Conservation (phyloP, 768 basidiomycete species). For the Gautieria morchelliformis region DNA sequence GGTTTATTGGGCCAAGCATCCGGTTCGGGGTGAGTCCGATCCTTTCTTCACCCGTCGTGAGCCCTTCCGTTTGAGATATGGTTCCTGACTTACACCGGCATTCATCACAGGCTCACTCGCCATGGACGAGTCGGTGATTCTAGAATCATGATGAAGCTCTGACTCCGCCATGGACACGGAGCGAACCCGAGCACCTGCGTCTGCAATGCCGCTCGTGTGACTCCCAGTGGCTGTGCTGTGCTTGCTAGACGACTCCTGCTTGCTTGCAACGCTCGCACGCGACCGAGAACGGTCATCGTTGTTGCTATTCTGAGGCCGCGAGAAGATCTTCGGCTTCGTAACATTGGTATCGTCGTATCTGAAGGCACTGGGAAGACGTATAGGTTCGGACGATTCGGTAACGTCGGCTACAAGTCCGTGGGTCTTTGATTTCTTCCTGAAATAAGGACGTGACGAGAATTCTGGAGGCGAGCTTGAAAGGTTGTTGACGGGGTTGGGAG, state of each 20-base stretch:
- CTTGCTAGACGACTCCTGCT: slow-evolving; percentile 42
- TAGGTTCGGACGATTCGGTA: neutral
- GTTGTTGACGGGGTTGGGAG: slow-evolving; percentile 7
- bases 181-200: neutral
- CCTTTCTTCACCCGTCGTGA: neutral
- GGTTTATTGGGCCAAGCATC: neutral
- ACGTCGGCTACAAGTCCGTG: neutral
- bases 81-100: neutral
- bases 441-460: neutral
- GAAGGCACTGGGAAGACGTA: slow-evolving; percentile 3
- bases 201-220: slow-evolving; percentile 29
- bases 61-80: neutral
- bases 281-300: slow-evolving; percentile 47
- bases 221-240: slow-evolving; percentile 48
- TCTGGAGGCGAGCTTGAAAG: neutral
- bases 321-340: slow-evolving; percentile 16
- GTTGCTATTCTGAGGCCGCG: slow-evolving; percentile 25
- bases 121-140: neutral
- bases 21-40: neutral
- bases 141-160: neutral
- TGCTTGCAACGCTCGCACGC: slow-evolving; percentile 48
- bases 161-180: neutral
- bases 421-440: slow-evolving; percentile 4
- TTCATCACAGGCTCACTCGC: neutral
- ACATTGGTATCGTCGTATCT: neutral